These are phyloP conservation scores for Tephrocybe rancida DNA, from an alignment of 768 basidiomycete genomes.

Conservation along the genomic window DNA sequence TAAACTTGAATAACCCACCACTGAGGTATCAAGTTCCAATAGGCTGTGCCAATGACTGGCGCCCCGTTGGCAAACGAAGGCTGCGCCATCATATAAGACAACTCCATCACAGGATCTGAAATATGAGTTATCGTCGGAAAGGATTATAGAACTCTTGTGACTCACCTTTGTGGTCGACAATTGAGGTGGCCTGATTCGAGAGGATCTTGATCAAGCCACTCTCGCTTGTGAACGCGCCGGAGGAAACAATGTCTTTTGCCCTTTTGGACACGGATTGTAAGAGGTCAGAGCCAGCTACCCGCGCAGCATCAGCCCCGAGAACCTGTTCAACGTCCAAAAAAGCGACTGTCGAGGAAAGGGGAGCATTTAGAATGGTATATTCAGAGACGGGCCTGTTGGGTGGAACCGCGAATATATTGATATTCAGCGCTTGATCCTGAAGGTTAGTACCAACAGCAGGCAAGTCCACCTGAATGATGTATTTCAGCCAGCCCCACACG, in stretches of 20 bases:
- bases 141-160: not conserved
- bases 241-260: constrained; percentile 4
- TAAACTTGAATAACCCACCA: not conserved
- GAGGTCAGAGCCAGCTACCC: not conserved
- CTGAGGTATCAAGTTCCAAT: constrained; percentile 9
- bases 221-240: constrained; percentile 9
- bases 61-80: not conserved
- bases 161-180: constrained; percentile 2
- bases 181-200: constrained; percentile 1
- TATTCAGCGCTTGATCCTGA: constrained; percentile 14
- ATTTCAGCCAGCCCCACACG: not conserved
- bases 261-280: not conserved
- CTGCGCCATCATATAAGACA: not conserved
- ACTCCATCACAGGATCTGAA: constrained; percentile 10
- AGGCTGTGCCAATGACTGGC: not conserved
- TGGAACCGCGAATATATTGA: not conserved
- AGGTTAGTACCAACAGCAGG: constrained; percentile 19
- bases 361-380: not conserved
- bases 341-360: constrained; percentile 1
- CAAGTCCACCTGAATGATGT: constrained; percentile 5
- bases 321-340: constrained; percentile 7
- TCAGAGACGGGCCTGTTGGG: constrained; percentile 1
- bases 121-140: not conserved
- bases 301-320: not conserved
- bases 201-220: constrained; percentile 5